Evolutionary conservation across 2,329 filamentous ascomycete genomes (phyloP).

Genomic region (Penicillium brevicompactum): DNA sequence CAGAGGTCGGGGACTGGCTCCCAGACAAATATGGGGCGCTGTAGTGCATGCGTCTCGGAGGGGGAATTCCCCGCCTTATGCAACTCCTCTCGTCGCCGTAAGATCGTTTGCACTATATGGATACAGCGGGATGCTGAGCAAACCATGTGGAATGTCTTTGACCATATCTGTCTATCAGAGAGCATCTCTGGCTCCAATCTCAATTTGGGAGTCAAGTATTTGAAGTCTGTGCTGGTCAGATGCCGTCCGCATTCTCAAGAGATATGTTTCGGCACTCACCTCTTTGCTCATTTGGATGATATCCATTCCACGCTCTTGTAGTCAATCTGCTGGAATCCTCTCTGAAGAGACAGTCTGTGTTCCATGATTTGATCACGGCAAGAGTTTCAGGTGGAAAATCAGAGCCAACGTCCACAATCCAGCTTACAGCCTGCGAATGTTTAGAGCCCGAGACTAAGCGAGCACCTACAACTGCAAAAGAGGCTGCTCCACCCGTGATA

Average conservation of each 20-base stretch:
- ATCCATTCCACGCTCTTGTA: constrained; percentile 91
- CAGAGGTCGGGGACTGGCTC: constrained; percentile 92
- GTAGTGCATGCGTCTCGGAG: constrained; percentile 37
- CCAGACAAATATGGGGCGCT: constrained; percentile 81
- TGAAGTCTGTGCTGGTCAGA: constrained; percentile 64
- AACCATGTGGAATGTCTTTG: constrained; percentile 83
- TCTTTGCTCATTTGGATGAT: constrained; percentile 69
- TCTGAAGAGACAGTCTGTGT: constrained; percentile 72
- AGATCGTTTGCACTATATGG: constrained; percentile 72
- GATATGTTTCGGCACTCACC: constrained; percentile 34
- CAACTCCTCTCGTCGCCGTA: constrained; percentile 51
- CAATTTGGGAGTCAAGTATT: constrained; percentile 83
- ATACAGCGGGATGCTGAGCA: constrained; percentile 79
- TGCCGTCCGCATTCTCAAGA: not conserved
- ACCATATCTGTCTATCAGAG: constrained; percentile 64
- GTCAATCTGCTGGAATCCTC: constrained; percentile 69
- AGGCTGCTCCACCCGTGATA: constrained; percentile 84
- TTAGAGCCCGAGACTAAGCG: constrained; percentile 78
- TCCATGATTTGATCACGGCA: constrained; percentile 69
- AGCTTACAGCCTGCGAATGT: constrained; percentile 70
- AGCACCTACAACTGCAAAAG: constrained; percentile 84
- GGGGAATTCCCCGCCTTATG: constrained; percentile 28
- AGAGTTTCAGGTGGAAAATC: constrained; percentile 77
- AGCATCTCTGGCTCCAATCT: constrained; percentile 76
- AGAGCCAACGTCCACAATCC: constrained; percentile 86